These are phyloP conservation scores for Botrytis pseudocinerea DNA, from an alignment of 2,329 filamentous ascomycete species.

Conservation along the genomic window DNA sequence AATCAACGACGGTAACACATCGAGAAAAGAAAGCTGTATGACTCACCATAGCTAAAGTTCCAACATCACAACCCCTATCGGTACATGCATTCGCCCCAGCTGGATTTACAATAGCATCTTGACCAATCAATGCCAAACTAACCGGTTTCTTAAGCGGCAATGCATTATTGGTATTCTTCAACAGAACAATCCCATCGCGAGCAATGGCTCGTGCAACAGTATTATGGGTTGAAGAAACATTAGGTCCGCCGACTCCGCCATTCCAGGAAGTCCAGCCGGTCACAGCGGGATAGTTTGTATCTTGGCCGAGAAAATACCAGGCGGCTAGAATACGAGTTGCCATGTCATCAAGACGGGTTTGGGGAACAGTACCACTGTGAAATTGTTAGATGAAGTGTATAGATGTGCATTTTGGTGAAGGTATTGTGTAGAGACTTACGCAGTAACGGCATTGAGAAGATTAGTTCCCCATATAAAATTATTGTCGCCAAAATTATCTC, in stretches of 20 bases:
- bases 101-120: slow-evolving; percentile 60
- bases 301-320: slow-evolving; percentile 60
- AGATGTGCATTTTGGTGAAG: not conserved
- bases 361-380: slow-evolving; percentile 54
- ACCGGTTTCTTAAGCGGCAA: slow-evolving; percentile 58
- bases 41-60: slow-evolving; percentile 63
- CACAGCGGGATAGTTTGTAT: slow-evolving; percentile 49
- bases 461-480: slow-evolving; percentile 55
- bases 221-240: slow-evolving; percentile 60
- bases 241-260: slow-evolving; percentile 39
- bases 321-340: slow-evolving; percentile 62
- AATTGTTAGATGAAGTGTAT: slow-evolving; percentile 24
- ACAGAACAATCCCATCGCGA: slow-evolving; percentile 61
- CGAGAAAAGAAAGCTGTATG: not conserved
- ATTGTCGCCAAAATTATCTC: slow-evolving; percentile 57
- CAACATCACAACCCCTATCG: slow-evolving; percentile 61
- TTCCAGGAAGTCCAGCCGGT: slow-evolving; percentile 49
- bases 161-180: slow-evolving; percentile 61
- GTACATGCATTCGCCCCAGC: slow-evolving; percentile 63
- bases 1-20: not conserved
- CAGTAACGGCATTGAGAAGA: slow-evolving; percentile 52
- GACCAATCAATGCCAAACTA: slow-evolving; percentile 62
- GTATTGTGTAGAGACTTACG: slow-evolving; percentile 32
- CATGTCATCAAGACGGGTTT: slow-evolving; percentile 67
- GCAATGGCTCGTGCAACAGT: slow-evolving; percentile 59